A percentile compares a stretch with the other conserved stretches of the same genome.
These are phyloP conservation scores for Gracilaria gracilis DNA, from an alignment of 23 red algal species.

Conservation along the genomic window DNA sequence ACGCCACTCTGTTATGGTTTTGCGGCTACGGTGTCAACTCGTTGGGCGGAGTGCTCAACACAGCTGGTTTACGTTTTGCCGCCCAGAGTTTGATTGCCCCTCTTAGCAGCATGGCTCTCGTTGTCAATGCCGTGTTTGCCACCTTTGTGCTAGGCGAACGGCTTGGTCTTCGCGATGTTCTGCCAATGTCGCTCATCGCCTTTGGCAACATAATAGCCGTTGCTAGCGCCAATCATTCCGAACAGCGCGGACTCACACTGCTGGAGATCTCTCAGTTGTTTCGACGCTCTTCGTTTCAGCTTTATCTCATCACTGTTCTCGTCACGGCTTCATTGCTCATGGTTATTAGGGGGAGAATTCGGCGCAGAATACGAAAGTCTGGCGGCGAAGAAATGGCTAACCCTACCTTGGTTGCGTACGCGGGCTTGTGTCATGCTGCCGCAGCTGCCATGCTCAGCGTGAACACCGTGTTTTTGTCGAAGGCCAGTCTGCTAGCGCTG, in stretches of 20 bases:
- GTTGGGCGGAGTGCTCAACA: constrained; percentile 71
- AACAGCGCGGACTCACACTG: constrained; percentile 59
- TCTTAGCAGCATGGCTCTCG: constrained; percentile 67
- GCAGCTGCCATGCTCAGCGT: constrained; percentile 78
- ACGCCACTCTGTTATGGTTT: constrained; percentile 67
- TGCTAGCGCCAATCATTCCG: constrained; percentile 61
- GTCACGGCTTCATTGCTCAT: constrained; percentile 45
- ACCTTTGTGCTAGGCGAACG: constrained; percentile 74
- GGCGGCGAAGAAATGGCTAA: constrained; percentile 59
- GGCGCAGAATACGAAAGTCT: constrained; percentile 42
- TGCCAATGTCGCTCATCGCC: constrained; percentile 64
- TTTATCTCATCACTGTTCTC: constrained; percentile 58
- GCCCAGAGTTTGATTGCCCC: constrained; percentile 82
- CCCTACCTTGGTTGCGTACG: constrained; percentile 64
- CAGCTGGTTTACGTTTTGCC: constrained; percentile 65
- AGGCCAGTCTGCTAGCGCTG: constrained; percentile 68
- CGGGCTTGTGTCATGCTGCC: constrained; percentile 68
- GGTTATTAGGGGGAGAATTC: constrained; percentile 13
- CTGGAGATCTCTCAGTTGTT: constrained; percentile 56
- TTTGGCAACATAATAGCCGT: constrained; percentile 79
- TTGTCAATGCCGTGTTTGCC: constrained; percentile 74
- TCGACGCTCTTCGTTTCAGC: constrained; percentile 51
- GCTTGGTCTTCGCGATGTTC: constrained; percentile 55
- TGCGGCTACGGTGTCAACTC: constrained; percentile 75
- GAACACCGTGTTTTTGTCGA: constrained; percentile 72